A percentile compares a stretch with the other conserved stretches of the same genome.
These are phyloP conservation scores for Ophiosphaerella herpotricha DNA, from an alignment of 2,329 filamentous ascomycete genomes.

Conservation along the genomic window DNA sequence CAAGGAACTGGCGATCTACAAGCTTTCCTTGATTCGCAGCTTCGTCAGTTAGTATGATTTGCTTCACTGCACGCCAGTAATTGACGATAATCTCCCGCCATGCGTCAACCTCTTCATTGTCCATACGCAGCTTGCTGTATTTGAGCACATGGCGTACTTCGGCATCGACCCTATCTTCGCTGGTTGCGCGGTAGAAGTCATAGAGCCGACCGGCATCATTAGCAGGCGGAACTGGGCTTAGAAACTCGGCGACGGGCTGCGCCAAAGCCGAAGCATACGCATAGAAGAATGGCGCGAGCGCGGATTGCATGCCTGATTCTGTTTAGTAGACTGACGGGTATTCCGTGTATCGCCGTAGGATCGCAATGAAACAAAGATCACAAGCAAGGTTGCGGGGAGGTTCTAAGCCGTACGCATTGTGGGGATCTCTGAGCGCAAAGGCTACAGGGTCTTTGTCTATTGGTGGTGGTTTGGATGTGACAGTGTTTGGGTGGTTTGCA, in stretches of 20 bases:
- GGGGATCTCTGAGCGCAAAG: background rate
- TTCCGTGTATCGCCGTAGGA: background rate
- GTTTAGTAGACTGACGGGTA: constrained; percentile 3
- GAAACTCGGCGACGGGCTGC: constrained; percentile 71
- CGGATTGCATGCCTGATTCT: constrained; percentile 64
- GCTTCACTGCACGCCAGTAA: constrained; percentile 82
- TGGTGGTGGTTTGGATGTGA: background rate
- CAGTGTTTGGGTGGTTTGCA: constrained; percentile 34
- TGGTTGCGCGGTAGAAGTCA: constrained; percentile 73
- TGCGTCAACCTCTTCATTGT: constrained; percentile 71
- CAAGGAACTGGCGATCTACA: constrained; percentile 69
- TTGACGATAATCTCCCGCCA: constrained; percentile 85
- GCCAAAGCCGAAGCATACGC: constrained; percentile 70
- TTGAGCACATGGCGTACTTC: constrained; percentile 75
- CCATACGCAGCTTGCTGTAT: constrained; percentile 62
- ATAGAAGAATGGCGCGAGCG: constrained; percentile 74
- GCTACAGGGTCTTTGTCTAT: background rate
- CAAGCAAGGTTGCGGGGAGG: constrained; percentile 7
- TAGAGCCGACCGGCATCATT: constrained; percentile 68
- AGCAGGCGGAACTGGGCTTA: constrained; percentile 71
- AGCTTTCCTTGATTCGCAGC: constrained; percentile 51
- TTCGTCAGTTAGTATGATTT: constrained; percentile 70
- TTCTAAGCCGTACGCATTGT: constrained; percentile 6
- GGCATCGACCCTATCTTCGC: constrained; percentile 65
- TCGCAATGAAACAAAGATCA: constrained; percentile 5